phyloP scores from a whole-genome alignment of 176 grass and related monocot genomes.

The Avena eriantha region DNA sequence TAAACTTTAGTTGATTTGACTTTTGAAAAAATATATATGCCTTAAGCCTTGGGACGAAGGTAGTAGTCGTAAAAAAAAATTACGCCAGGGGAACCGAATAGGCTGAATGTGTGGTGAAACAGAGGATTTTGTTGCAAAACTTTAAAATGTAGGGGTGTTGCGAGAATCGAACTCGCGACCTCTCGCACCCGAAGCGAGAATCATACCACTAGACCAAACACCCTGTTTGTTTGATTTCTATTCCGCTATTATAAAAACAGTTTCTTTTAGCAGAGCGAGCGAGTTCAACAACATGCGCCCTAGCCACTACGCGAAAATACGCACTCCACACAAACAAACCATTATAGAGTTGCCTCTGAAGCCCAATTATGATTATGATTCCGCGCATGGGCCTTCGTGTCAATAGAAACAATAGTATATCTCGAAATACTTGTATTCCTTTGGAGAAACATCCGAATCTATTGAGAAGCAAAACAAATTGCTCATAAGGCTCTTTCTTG shows the following conservation, averaged over 20 bases:
- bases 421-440: not conserved
- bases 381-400: not conserved
- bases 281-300: not conserved
- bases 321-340: not conserved
- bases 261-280: not conserved
- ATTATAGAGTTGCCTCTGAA: no score
- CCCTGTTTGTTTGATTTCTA: not conserved
- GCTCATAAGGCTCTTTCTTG: no score
- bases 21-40: no score
- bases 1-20: no score
- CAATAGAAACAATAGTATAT: not conserved
- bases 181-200: conserved; percentile 98
- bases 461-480: not conserved
- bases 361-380: no score
- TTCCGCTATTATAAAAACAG: no score
- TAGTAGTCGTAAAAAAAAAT: not conserved
- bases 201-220: conserved; percentile 99
- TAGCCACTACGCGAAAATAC: not conserved
- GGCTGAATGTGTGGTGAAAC: not conserved
- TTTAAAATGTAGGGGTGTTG: conserved; percentile 56
- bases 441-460: not conserved
- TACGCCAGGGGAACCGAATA: not conserved
- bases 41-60: no score
- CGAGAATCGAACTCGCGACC: conserved; percentile 95
- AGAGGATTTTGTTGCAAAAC: not conserved